Base-by-base conservation (phyloP, 805 yeast species). In the Kluyveromyces siamensis region DNA sequence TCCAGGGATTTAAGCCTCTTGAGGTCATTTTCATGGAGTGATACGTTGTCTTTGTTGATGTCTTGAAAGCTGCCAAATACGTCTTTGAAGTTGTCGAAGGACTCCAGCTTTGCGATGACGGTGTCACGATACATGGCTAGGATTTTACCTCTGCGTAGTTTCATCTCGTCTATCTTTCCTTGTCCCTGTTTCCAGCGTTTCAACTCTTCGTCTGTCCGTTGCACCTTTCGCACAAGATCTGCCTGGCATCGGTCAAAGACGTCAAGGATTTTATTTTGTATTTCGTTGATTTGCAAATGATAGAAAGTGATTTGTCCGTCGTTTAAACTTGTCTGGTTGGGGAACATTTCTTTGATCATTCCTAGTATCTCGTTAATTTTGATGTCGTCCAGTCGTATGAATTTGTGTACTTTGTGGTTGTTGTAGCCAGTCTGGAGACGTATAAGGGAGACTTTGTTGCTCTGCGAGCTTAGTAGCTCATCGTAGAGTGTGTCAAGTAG, bases 251-350 rank as follows among this genome's bases (percentile, higher is more conserved):
- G 41, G n/a, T 51, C 53, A 45, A 50, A 57, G 41, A 57, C 54
- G 17, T 53, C 55, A 21, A 49, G 48, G 9, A 60, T 50, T 42
- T 44, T 48, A 40, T 55, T 55, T 17, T 50, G 52, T 45, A 57
- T 43, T 42, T 57, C 60, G 6, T 46, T 47, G 33, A 64, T 47
- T 39, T 59, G 60, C 39, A 64, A 46, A 47, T 62, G 59, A 47
- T 63, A 65, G 52, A 64, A 62, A 37, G 61, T 62, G 38, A 64
- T 47, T 45, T 64, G 68, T 1, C 68, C 68, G 52, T 64, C 67
- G 8, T 58, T 53, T 33, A 64, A 48, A 11, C 63, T 57, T n/a
- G 62, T 61, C 37, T 61, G 63, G 40, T 55, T 56, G 2, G 67
- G 66, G 42, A 65, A 63, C 27, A 60, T 45, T 14, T 52, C 50